A percentile compares a stretch with the other conserved stretches of the same genome.
Evolutionary conservation across 495 filamentous ascomycete genomes (phyloP).

Genomic region (Penicillium parvum): DNA sequence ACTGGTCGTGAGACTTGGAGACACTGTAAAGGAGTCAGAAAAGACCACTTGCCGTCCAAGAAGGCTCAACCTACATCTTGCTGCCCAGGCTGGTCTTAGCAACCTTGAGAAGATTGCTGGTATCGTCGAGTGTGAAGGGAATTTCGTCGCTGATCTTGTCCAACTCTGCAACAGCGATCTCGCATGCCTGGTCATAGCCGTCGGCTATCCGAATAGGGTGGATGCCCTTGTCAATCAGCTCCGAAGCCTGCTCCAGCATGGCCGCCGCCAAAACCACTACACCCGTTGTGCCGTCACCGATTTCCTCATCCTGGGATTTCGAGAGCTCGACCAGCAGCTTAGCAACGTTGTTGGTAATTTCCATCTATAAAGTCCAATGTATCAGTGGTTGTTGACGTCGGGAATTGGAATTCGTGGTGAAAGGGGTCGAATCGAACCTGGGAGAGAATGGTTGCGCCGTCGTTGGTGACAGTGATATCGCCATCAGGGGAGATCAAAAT

Average conservation of each 20-base stretch:
- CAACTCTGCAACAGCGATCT: constrained; percentile 87
- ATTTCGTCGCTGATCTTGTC: constrained; percentile 91
- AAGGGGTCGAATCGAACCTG: constrained; percentile 51
- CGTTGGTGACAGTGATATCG: constrained; percentile 98
- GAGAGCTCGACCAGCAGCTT: constrained; percentile 97
- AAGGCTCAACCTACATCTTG: constrained; percentile 64
- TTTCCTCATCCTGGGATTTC: constrained; percentile 98
- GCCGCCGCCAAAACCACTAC: constrained; percentile 96
- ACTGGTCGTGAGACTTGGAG: constrained; percentile 97
- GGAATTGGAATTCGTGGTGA: constrained; percentile 1
- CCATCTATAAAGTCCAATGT: constrained; percentile 59
- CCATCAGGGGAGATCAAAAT: constrained; percentile 98
- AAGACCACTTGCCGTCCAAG: background rate
- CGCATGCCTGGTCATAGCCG: constrained; percentile 94
- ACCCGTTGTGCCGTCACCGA: constrained; percentile 96
- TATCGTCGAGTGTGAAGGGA: constrained; percentile 72
- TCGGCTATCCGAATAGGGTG: constrained; percentile 98
- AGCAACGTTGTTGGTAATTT: constrained; percentile 97
- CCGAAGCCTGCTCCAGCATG: constrained; percentile 93
- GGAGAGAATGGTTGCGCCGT: constrained; percentile 92
- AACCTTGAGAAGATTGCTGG: constrained; percentile 81
- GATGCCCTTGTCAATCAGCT: constrained; percentile 98
- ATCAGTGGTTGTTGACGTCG: constrained; percentile 14
- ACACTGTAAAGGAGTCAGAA: constrained; percentile 52
- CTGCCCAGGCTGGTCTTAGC: constrained; percentile 94